Evolutionary conservation across 139 green algal species (phyloP), one percentile per base, ranked within the genome.

Genomic region (Chlorella sp.): DNA sequence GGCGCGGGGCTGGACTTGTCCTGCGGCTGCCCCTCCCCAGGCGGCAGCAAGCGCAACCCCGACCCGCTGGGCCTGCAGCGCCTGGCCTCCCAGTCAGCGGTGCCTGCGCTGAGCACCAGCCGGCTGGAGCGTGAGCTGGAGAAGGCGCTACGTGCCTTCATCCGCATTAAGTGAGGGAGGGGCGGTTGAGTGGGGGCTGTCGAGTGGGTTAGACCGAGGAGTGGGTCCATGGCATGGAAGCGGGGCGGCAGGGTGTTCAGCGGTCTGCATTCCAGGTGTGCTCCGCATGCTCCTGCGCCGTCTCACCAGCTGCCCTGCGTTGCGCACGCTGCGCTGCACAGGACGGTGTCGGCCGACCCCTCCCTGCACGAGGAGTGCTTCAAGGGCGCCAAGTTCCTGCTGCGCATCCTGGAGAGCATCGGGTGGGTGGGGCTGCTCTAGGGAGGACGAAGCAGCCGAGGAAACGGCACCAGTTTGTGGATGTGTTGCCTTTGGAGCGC

Each of bases 321-420:
- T n/a, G n/a, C n/a, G n/a, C n/a, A n/a, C n/a, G n/a, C n/a, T 32
- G 3, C 78, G 24, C 56, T 11, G 30, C 28, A 6, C 76, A 68
- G 68, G 75, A 97, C 91, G 80, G 92, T 97, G 17, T 93, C 85
- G 76, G 81, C 76, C 51, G 91, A 94, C 84, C 88, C 88, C 1
- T 74, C 68, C 14, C 72, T 92, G 36, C 90, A 84, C 24, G 95
- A 98, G 60, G 95, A 98, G 75, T 97, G 96, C 89, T 96, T 97
- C 83, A 85, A 87, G 28, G 96, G 92, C 20, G 96, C 96, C 81
- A 98, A 97, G 89, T 98, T 95, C 88, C 83, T 98, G 72, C 89
- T 93, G 38, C 88, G 92, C 46, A 90, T 98, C 81, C 89, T 99
- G 54, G 95, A 99, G 88, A 64, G 44, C 28, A 86, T 91, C 38